Percentiles rank a stretch among this genome's conserved stretches.
phyloP scores from a whole-genome alignment of 2,329 filamentous ascomycete genomes.

The Xylaria sp. region DNA sequence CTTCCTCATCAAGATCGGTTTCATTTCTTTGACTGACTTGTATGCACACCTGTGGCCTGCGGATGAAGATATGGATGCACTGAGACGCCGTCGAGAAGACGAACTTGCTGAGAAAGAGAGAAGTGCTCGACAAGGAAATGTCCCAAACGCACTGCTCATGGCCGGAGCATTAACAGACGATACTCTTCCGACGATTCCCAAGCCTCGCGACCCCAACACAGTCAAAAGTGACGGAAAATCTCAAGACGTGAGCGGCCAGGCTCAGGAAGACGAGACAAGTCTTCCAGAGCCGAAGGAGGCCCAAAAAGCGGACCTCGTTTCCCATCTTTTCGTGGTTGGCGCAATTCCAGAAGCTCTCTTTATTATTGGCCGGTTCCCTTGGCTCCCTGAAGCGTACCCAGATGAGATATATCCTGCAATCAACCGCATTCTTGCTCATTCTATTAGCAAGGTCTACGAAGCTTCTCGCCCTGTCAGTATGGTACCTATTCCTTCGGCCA shows the following conservation, averaged over 20 bases:
- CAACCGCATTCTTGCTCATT: conserved; percentile 86
- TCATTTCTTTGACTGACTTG: conserved; percentile 89
- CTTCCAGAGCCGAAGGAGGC: conserved; percentile 77
- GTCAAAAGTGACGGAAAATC: conserved; percentile 66
- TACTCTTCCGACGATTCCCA: conserved; percentile 64
- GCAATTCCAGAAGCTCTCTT: conserved; percentile 93
- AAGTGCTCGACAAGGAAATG: conserved; percentile 74
- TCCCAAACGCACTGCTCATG: conserved; percentile 84
- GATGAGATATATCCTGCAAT: conserved; percentile 81
- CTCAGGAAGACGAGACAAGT: conserved; percentile 59
- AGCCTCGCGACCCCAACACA: conserved; percentile 62
- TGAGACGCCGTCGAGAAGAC: conserved; percentile 76
- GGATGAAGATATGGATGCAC: conserved; percentile 82
- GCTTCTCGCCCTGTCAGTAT: conserved; percentile 52
- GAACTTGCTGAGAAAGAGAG: conserved; percentile 84
- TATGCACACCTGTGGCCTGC: conserved; percentile 91
- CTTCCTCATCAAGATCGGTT: conserved; percentile 94
- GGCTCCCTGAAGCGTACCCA: conserved; percentile 86
- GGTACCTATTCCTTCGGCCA: conserved; percentile 50
- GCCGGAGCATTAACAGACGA: conserved; percentile 91
- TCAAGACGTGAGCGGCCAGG: conserved; percentile 57
- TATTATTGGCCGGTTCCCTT: conserved; percentile 90
- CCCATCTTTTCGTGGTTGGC: conserved; percentile 87
- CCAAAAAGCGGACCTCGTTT: conserved; percentile 87
- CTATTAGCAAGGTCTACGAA: conserved; percentile 76